These are phyloP conservation scores for Lichenothelia convexa DNA, from an alignment of 495 filamentous ascomycete species.

Conservation along the genomic window DNA sequence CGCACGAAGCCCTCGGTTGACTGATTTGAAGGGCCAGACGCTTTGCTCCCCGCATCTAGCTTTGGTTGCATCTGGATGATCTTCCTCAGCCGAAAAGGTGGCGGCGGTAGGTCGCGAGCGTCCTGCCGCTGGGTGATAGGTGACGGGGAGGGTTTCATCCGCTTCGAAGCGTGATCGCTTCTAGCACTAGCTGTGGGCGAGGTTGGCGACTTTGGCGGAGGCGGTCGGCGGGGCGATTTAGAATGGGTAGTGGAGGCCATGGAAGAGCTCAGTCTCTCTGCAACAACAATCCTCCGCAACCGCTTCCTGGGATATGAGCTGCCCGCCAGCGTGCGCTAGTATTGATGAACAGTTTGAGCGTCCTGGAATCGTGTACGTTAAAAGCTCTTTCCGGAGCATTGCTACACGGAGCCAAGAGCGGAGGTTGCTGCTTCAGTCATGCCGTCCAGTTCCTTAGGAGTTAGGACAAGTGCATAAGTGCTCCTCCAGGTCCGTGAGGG, in stretches of 20 bases:
- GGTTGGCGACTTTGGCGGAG: conserved; percentile 37
- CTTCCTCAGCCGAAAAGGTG: conserved; percentile 78
- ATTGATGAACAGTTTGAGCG: too few relatives aligned
- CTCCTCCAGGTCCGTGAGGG: too few relatives aligned
- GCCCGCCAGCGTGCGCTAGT: too few relatives aligned
- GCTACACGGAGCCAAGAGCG: too few relatives aligned
- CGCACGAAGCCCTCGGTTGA: conserved; percentile 1
- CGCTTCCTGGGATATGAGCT: too few relatives aligned
- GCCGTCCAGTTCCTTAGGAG: too few relatives aligned
- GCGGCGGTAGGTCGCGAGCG: conserved; percentile 67
- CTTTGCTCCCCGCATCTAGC: conserved; percentile 19
- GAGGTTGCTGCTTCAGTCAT: too few relatives aligned
- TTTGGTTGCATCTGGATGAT: conserved; percentile 95
- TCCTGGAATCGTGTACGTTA: too few relatives aligned
- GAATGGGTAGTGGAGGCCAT: conserved; percentile 28
- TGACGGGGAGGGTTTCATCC: conserved; percentile 35
- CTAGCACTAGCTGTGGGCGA: conserved; percentile 35
- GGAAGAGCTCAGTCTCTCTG: conserved; percentile 22
- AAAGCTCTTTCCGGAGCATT: too few relatives aligned
- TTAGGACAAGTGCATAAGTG: too few relatives aligned
- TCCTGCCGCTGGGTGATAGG: conserved; percentile 22
- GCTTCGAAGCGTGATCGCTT: conserved; percentile 5
- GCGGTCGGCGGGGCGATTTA: conserved; percentile 30
- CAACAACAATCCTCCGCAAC: too few relatives aligned
- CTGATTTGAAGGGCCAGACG: conserved; percentile 16